A percentile compares a stretch with the other conserved stretches of the same genome.
These are phyloP conservation scores for Creolimax fragrantissima DNA, from an alignment of 78 protist species.

Conservation along the genomic window DNA sequence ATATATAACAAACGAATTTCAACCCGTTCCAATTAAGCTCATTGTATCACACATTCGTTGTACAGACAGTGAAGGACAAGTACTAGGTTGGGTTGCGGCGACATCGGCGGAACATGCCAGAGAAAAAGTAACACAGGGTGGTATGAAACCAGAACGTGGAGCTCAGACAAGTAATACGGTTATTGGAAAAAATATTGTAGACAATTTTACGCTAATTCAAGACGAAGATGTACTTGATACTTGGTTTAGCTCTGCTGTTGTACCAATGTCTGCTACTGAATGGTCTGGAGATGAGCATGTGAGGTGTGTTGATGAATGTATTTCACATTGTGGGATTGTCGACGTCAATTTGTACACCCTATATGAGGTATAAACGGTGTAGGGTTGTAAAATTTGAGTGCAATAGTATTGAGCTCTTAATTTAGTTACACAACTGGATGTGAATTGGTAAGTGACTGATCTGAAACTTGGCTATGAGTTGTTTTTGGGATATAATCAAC, in stretches of 20 bases:
- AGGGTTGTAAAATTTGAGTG: conserved; percentile 26
- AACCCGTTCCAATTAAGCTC: no score
- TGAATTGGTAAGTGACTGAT: no score
- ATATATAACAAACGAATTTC: no score
- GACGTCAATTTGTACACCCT: no score
- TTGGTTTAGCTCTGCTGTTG: conserved; percentile 84
- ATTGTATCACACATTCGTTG: background rate
- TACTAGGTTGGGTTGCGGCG: conserved; percentile 2
- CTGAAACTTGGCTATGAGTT: no score
- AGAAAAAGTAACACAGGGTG: background rate
- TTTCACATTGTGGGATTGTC: no score
- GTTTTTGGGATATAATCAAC: no score
- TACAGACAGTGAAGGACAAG: background rate
- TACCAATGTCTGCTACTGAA: conserved; percentile 64
- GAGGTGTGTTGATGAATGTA: background rate
- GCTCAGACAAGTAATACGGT: background rate
- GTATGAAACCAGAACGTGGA: background rate
- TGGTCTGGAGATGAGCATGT: conserved; percentile 18
- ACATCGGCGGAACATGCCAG: conserved; percentile 17
- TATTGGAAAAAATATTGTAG: background rate
- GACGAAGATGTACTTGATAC: conserved; percentile 94
- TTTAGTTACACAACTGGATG: no score
- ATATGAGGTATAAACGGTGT: background rate
- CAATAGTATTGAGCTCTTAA: no score
- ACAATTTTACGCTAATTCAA: background rate